Evolutionary conservation across 2,329 filamentous ascomycete species (phyloP).

Genomic region (Trichoderma arundinaceum): DNA sequence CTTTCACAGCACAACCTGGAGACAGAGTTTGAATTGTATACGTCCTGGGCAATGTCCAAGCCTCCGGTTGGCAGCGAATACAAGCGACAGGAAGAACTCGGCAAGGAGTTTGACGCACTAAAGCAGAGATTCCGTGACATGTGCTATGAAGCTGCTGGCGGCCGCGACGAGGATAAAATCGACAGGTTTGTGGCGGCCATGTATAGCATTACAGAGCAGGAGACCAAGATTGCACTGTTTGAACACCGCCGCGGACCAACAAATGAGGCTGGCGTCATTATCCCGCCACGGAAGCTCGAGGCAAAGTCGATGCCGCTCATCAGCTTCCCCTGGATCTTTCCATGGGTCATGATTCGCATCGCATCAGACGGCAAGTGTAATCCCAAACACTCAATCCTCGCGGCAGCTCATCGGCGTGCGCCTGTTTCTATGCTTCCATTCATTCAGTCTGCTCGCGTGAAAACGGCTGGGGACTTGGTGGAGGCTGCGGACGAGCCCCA

Average conservation of each 20-base stretch:
- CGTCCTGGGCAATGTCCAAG: slow-evolving; percentile 79
- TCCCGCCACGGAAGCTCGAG: slow-evolving; percentile 36
- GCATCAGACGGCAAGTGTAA: slow-evolving; percentile 39
- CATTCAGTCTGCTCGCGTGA: not conserved
- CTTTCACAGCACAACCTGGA: slow-evolving; percentile 84
- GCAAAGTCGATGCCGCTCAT: slow-evolving; percentile 75
- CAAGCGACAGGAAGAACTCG: slow-evolving; percentile 85
- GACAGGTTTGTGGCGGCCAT: slow-evolving; percentile 82
- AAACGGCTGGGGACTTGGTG: not conserved
- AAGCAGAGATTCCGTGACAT: slow-evolving; percentile 71
- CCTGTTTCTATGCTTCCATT: not conserved
- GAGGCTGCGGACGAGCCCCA: not conserved
- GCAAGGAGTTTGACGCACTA: slow-evolving; percentile 67
- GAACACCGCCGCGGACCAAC: slow-evolving; percentile 46
- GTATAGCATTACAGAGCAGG: slow-evolving; percentile 80
- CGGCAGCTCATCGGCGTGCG: slow-evolving; percentile 30
- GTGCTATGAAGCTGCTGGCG: slow-evolving; percentile 69
- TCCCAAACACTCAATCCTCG: slow-evolving; percentile 34
- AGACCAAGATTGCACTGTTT: slow-evolving; percentile 65
- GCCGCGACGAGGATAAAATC: slow-evolving; percentile 61
- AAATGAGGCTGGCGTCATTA: slow-evolving; percentile 43
- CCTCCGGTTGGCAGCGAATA: slow-evolving; percentile 77
- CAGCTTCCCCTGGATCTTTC: slow-evolving; percentile 93
- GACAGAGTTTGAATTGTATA: slow-evolving; percentile 92
- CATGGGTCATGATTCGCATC: slow-evolving; percentile 56